A percentile compares a stretch with the other conserved stretches of the same genome.
phyloP scores from a whole-genome alignment of 352 stramenopile genomes.

The Thraustochytrium striatum region DNA sequence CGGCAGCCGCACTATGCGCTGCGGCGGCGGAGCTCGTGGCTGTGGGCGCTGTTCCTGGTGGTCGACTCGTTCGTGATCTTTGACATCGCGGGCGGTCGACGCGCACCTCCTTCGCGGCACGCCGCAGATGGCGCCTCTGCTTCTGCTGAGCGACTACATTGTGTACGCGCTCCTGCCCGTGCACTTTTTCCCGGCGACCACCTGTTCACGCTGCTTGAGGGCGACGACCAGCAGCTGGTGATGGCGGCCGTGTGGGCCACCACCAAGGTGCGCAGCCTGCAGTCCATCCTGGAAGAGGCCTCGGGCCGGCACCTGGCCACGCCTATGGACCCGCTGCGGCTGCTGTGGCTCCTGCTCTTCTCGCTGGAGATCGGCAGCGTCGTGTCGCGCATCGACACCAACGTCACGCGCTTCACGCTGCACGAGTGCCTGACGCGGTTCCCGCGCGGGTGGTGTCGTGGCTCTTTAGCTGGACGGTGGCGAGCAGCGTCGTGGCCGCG shows the following conservation, averaged over 20 bases:
- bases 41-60: background rate
- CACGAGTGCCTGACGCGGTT: conserved; percentile 4
- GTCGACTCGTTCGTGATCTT: conserved; percentile 12
- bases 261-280: conserved; percentile 34
- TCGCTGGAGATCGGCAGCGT: conserved; percentile 21
- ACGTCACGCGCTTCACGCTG: background rate
- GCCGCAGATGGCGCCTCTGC: background rate
- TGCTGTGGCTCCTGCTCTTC: background rate
- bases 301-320: no score
- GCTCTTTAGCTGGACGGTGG: conserved; percentile 6
- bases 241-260: conserved; percentile 1
- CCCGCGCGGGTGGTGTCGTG: conserved; percentile 3
- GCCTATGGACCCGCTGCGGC: no score
- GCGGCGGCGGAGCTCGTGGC: background rate
- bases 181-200: conserved; percentile 41
- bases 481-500: background rate
- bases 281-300: no score
- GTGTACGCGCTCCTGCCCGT: conserved; percentile 26
- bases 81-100: conserved; percentile 6
- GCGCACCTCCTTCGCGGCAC: conserved; percentile 9
- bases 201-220: conserved; percentile 14
- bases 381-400: background rate
- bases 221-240: conserved; percentile 22
- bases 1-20: background rate
- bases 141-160: background rate